Evolutionary conservation across 371 early-diverging fungal genomes (phyloP), one percentile per base, ranked within the genome.

Genomic region (Rhizopus delemar): DNA sequence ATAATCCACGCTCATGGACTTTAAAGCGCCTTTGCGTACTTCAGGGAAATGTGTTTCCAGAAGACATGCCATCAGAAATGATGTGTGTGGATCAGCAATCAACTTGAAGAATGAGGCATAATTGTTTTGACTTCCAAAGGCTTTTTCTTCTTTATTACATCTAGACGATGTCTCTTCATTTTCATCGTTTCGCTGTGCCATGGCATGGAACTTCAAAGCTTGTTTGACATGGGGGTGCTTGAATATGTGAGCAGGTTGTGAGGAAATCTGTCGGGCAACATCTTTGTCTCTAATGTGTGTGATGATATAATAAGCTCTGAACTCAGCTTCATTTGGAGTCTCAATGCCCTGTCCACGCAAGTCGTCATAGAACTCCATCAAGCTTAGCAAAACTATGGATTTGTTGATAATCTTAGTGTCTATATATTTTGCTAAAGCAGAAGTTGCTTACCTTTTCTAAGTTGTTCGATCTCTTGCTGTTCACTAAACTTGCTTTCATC

Each of bases 391-490:
- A 2, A 89, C 93, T 68, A 62, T n/a, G n/a, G n/a, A n/a, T n/a
- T n/a, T n/a, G n/a, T n/a, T n/a, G n/a, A n/a, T n/a, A n/a, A n/a
- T n/a, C n/a, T n/a, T n/a, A n/a, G n/a, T n/a, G n/a, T n/a, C n/a
- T n/a, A n/a, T n/a, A n/a, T n/a, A n/a, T n/a, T n/a, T n/a, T n/a
- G n/a, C n/a, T n/a, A 22, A 13, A 7, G 3, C 28, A 43, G n/a
- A 5, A 15, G 43, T 7, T n/a, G 15, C 62, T 52, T 70, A 86
- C 92, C 91, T 81, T 94, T 95, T 41, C 87, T 70, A 57, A 94
- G 76, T 66, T 95, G 95, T 57, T 96, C 95, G 67, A 81, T 83
- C 62, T 96, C 95, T 69, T 92, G 93, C 59, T 91, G 88, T 52
- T 83, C 76, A 46, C 86, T 88, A 56, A 94, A 90, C 16, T 74